Base-by-base conservation (phyloP, 1,139 yeast species). In the Yamadazyma oceani region DNA sequence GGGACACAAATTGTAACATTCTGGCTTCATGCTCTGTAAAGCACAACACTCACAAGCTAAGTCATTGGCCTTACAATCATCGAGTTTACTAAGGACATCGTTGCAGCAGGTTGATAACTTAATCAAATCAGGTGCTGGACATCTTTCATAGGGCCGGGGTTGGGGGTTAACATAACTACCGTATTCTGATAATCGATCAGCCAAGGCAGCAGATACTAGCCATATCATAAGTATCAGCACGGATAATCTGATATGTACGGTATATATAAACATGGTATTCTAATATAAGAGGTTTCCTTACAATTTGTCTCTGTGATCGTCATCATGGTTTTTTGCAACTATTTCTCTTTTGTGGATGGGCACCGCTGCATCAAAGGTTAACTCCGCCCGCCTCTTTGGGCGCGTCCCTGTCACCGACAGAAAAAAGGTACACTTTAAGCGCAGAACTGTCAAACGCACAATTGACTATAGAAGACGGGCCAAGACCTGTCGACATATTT, bases 11-110 rank as follows among this genome's bases (percentile, higher is more conserved):
- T 65, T 68, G 48, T 68, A 73, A 50, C 80, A 74, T 26, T 63
- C 64, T 34, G 57, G 60, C 26, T 66, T 60, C 55, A 74, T 63
- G 39, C 69, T 65, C 49, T 74, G 80, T 29, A 75, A 56, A 8
- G 80, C 79, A 55, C 80, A 74, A 47, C 81, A 75, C 44, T 74
- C 79, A 53, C 80, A 75, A 2, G 78, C 78, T 45, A 72, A 57
- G 53, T 75, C 80, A 46, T 71, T 73, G 3, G 78, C 69, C 47
- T 69, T 69, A 44, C 81, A 75, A 37, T 62, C 69, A 45, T 73
- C 77, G 34, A 75, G 58, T 43, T 60, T 67, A 28, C 61, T 49
- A 24, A 74, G 54, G 8, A 74, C 72, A 37, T 69, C 75, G 43
- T 68, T 71, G 33, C 76, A 73, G 50, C 80, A 75, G 10, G 50